Conservation (phyloP, 2,329 filamentous ascomycete species). For the Hypoxylon sp. region DNA sequence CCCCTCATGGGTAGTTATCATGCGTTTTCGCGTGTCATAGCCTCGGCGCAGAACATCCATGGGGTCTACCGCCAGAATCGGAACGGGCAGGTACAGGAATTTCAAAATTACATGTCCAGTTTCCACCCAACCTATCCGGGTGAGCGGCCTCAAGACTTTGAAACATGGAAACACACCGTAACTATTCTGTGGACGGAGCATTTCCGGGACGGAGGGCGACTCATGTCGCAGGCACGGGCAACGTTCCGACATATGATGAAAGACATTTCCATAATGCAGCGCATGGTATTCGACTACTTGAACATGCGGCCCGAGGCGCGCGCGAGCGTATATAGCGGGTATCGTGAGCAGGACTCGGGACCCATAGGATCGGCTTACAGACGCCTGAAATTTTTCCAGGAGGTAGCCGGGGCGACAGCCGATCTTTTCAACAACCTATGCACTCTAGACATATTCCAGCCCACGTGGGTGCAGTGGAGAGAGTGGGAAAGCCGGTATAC, state of each 20-base stretch:
- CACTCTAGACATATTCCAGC: neutral
- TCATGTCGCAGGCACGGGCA: slow-evolving; percentile 23
- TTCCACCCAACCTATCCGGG: neutral
- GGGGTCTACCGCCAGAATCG: too few relatives aligned
- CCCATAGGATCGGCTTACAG: neutral
- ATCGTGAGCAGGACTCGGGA: neutral
- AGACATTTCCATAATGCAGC: slow-evolving; percentile 35
- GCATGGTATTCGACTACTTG: slow-evolving; percentile 37
- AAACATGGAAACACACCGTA: neutral
- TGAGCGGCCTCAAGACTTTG: neutral
- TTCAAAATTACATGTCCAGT: neutral
- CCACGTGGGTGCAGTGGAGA: slow-evolving; percentile 9
- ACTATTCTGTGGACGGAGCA: neutral
- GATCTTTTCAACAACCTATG: neutral
- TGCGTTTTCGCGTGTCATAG: neutral
- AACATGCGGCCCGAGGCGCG: neutral
- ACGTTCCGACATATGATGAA: slow-evolving; percentile 11
- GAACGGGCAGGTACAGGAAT: neutral
- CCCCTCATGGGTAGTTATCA: slow-evolving; percentile 3
- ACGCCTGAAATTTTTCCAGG: slow-evolving; percentile 8
- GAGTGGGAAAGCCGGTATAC: slow-evolving; percentile 19
- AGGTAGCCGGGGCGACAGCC: neutral
- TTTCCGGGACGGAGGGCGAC: slow-evolving; percentile 22
- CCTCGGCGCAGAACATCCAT: neutral
- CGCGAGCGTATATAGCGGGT: neutral